Evolutionary conservation across 164 flowering plant genomes (phyloP), one percentile per base, ranked within the genome.

Genomic region (Vitis cinerea): DNA sequence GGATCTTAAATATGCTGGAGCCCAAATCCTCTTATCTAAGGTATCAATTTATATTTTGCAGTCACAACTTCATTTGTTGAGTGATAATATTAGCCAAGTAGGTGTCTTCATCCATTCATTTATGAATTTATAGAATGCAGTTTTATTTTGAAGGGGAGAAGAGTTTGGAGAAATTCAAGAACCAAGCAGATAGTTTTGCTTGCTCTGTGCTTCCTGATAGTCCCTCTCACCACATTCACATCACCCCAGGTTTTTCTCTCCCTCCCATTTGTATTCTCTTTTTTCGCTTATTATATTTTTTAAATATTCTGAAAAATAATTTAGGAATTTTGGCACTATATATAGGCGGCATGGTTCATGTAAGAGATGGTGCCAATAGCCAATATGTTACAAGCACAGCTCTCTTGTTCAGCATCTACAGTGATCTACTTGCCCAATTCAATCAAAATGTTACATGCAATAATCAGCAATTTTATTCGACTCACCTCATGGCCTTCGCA

Each of bases 1-100:
- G 99, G 99, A 94, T 68, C 89, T 92, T n/a, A 94, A 94, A 68
- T 94, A 87, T 63, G 95, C 97, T 10, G 98, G 97, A 14, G 88
- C 82, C 48, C 97, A 94, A 66, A 65, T 94, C 65, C 88, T 94
- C 62, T 84, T 94, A 11, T 63, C 93, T 2, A 31, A 80, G 74
- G 98, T 94, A 70, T 57, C 66, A 2, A 13, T 63, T 12, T 37
- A 3, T 37, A 5, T 0, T 37, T 37, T 4, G 44, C 44, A 31
- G 37, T 14, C 44, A 10, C 61, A 53, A 10, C 50, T 19, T 60
- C 50, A 23, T 31, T 5, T 8, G 2, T 37, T 30, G 44, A 3
- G 8, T n/a, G 7, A 16, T 64, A 2, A 11, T 5, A 37, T 37
- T 37, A 6, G 13, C 17, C 9, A 13, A 15, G 9, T 13, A 17